Base-by-base conservation (phyloP, 192 early-diverging fungal genomes). In the Coemansia sp. region DNA sequence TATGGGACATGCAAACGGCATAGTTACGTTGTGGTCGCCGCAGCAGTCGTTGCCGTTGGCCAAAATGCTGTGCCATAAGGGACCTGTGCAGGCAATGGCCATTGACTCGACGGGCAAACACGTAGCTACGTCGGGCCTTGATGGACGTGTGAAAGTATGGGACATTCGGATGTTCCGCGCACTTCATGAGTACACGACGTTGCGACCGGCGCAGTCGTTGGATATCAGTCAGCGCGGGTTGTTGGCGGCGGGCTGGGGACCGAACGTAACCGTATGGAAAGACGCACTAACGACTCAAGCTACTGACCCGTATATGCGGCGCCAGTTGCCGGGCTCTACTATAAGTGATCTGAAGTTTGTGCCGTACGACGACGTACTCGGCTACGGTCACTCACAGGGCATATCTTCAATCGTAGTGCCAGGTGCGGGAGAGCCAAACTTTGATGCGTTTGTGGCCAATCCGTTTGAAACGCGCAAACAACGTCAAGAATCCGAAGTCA, bases 351-450 rank as follows among this genome's bases (percentile, higher is more conserved):
- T 94, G 11, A 39, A 68, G 6, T 97, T 98, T 79, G 91, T 89
- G 59, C 96, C 96, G n/a, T 98, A 86, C 87, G 96, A 98, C 69
- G 96, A 98, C 87, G 89, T 94, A 6, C 87, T 98, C 14, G 94
- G 90, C 16, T 72, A 91, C 51, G 92, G 92, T 17, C 93, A 97
- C 81, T 67, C 75, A 16, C 61, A 78, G 14, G 96, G 96, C 12
- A 77, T 98, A 6, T 85, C 85, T 11, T 90, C 87, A 60, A 71
- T 98, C 21, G 83, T 96, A 10, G 84, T 98, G 6, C 96, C 96
- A 0, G 93, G 93, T 11, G 80, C 94, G n/a, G 96, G 96, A 57
- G 96, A 98, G 71, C 91, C 96, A 69, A 98, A 98, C 89, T 94
- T 92, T 83, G 96, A 98, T 80, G 89, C 90, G 3, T 68, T 93